These are phyloP conservation scores for Sistotremastrum suecicum DNA, from an alignment of 768 basidiomycete genomes.

Conservation along the genomic window DNA sequence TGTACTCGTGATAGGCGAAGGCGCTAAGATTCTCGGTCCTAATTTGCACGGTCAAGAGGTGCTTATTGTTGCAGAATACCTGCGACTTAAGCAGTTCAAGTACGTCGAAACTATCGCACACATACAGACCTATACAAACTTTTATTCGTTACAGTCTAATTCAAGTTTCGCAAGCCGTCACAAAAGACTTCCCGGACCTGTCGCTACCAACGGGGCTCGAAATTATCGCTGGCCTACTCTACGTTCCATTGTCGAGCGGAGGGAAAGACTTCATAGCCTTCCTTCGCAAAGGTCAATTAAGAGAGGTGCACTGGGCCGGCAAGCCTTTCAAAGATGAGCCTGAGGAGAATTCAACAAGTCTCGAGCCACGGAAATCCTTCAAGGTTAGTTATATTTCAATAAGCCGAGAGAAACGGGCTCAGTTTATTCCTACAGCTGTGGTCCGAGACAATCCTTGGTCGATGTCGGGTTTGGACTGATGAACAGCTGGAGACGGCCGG, in stretches of 20 bases:
- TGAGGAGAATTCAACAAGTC: slow-evolving; percentile 17
- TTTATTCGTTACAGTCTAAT: slow-evolving; percentile 30
- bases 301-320: slow-evolving; percentile 69
- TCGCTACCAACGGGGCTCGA: slow-evolving; percentile 43
- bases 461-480: slow-evolving; percentile 62
- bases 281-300: slow-evolving; percentile 57
- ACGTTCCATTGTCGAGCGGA: slow-evolving; percentile 55
- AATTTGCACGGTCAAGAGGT: slow-evolving; percentile 66
- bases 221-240: slow-evolving; percentile 58
- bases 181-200: slow-evolving; percentile 59
- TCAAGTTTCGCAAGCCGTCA: slow-evolving; percentile 56
- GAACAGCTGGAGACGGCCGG: slow-evolving; percentile 75
- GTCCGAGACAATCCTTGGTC: slow-evolving; percentile 59
- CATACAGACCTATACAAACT: not conserved
- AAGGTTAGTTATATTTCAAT: slow-evolving; percentile 19
- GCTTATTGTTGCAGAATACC: slow-evolving; percentile 65
- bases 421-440: slow-evolving; percentile 25
- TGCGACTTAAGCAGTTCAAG: slow-evolving; percentile 60
- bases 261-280: slow-evolving; percentile 77
- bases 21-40: slow-evolving; percentile 54
- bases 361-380: slow-evolving; percentile 73
- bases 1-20: slow-evolving; percentile 56
- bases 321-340: slow-evolving; percentile 42
- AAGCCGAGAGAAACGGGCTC: not conserved
- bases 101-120: slow-evolving; percentile 18